Conservation (phyloP, 306 rosid species). For the Vigna angularis region DNA sequence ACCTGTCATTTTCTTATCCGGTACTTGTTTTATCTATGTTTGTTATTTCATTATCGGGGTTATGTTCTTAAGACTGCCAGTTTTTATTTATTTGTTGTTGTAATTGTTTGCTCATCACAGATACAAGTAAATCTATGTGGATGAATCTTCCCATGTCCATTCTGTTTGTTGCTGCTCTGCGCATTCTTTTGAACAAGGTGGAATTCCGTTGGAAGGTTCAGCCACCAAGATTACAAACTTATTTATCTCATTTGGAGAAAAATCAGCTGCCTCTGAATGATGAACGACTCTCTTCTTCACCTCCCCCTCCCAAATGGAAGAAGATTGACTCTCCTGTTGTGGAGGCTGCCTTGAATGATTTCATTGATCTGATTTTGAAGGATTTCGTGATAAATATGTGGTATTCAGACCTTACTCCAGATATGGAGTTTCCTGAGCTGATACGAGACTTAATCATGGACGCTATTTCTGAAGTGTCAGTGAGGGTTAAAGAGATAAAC, state of each 20-base stretch:
- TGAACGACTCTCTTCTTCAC: constrained; percentile 62
- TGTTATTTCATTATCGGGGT: constrained; percentile 16
- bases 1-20: neutral
- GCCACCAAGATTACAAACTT: constrained; percentile 59
- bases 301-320: constrained; percentile 79
- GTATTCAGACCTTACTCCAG: constrained; percentile 87
- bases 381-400: constrained; percentile 92
- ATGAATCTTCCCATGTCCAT: constrained; percentile 90
- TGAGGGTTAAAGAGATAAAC: constrained; percentile 85
- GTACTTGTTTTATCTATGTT: neutral
- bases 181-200: constrained; percentile 73
- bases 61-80: neutral
- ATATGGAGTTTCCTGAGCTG: constrained; percentile 83
- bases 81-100: neutral
- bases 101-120: constrained; percentile 49
- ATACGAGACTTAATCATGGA: constrained; percentile 85
- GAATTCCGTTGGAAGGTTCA: constrained; percentile 80
- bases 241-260: constrained; percentile 90
- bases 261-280: constrained; percentile 77
- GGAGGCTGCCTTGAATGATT: constrained; percentile 82
- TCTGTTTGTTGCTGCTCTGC: constrained; percentile 64
- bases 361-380: constrained; percentile 83
- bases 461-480: constrained; percentile 85
- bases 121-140: constrained; percentile 98
- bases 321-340: constrained; percentile 81